These are phyloP conservation scores for Teratosphaeria destructans DNA, from an alignment of 2,329 filamentous ascomycete genomes.

Conservation along the genomic window DNA sequence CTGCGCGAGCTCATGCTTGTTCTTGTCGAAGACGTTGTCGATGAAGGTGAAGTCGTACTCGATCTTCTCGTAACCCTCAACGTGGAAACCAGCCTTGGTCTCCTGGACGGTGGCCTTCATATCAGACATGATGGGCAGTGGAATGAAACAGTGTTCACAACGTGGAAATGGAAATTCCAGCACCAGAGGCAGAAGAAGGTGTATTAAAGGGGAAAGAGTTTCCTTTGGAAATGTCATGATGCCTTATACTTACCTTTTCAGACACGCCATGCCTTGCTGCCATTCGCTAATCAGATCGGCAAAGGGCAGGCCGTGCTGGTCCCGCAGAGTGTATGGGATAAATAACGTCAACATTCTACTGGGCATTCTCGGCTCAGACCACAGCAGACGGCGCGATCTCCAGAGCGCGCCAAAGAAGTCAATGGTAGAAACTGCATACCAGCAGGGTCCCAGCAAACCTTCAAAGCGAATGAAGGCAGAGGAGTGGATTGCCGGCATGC, in stretches of 20 bases:
- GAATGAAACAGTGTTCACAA: conserved; percentile 1
- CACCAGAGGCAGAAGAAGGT: not conserved
- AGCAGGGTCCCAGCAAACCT: not conserved
- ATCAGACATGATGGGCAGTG: conserved; percentile 50
- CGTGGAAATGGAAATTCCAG: not conserved
- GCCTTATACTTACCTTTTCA: not conserved
- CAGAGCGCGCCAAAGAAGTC: not conserved
- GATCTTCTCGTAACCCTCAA: conserved; percentile 66
- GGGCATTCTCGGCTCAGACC: not conserved
- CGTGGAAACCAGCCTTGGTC: conserved; percentile 56
- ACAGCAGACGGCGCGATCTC: not conserved
- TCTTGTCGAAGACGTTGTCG: conserved; percentile 54
- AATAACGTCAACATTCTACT: not conserved
- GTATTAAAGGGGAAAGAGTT: not conserved
- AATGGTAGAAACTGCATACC: not conserved
- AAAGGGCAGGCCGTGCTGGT: not conserved
- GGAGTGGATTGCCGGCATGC: not conserved
- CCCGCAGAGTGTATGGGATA: not conserved
- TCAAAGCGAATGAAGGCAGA: not conserved
- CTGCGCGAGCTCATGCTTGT: conserved; percentile 51
- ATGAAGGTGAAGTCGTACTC: conserved; percentile 66
- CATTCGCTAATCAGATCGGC: not conserved
- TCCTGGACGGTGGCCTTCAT: conserved; percentile 55
- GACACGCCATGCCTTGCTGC: not conserved
- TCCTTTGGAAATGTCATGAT: not conserved